Evolutionary conservation across 1,284 basidiomycete genomes (phyloP).

Genomic region (Apiotrichum sp.): DNA sequence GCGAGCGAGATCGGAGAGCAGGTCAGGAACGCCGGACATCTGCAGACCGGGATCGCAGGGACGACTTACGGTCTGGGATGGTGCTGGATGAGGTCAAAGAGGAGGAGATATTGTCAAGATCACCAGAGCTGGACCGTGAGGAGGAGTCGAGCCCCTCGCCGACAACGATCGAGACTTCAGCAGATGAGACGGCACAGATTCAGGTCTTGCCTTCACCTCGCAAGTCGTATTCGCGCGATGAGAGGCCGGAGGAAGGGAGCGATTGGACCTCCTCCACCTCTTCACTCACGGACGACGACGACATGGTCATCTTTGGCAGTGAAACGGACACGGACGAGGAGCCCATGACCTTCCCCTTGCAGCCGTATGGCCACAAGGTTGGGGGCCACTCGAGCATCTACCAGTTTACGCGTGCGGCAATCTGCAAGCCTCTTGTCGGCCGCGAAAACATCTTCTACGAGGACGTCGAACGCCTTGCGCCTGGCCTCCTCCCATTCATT

Average conservation of each 20-base stretch:
- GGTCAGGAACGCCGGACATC: background rate
- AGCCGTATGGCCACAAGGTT: conserved; percentile 95
- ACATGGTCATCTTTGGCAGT: conserved; percentile 5
- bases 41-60: background rate
- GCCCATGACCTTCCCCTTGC: conserved; percentile 83
- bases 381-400: conserved; percentile 97
- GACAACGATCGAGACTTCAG: background rate
- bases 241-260: conserved; percentile 8
- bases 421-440: conserved; percentile 97
- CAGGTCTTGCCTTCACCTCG: conserved; percentile 5
- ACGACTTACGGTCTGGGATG: background rate
- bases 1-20: background rate
- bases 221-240: background rate
- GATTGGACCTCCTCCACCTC: conserved; percentile 10
- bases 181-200: background rate
- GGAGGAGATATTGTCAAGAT: background rate
- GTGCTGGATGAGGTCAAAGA: conserved; percentile 7
- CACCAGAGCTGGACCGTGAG: background rate
- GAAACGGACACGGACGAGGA: conserved; percentile 29
- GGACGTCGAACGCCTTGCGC: conserved; percentile 86
- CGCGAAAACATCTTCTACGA: conserved; percentile 98
- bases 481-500: conserved; percentile 83
- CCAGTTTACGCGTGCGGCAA: conserved; percentile 93
- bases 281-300: background rate
- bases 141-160: background rate